Evolutionary conservation across 345 rosid genomes (phyloP), one percentile per base, ranked within the genome.

Genomic region (Populus ilicifolia): DNA sequence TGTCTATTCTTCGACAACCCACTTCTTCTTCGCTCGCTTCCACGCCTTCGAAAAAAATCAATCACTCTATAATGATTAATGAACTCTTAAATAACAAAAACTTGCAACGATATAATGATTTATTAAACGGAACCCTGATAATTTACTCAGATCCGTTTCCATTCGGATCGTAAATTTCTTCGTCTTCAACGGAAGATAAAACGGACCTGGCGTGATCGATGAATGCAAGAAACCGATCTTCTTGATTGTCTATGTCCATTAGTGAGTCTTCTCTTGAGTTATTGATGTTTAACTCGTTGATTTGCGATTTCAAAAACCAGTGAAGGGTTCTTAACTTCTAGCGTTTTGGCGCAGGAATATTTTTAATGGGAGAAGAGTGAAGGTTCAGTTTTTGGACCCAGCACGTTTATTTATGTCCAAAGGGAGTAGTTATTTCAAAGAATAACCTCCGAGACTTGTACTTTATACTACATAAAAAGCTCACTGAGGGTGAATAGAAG

Each of bases 151-250:
- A 52, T 79, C 66, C 82, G 44, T 14, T 27, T 59, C 66, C 86
- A 10, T 70, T 73, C 9, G 75, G 25, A 39, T 69, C 81, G 74
- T 27, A 62, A 14, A 62, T 75, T 18, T 54, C 81, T 67, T 25
- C 82, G 16, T 36, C 73, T 29, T 83, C 85, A 48, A 38, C 85
- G 7, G 93, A 89, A 33, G 80, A 78, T 12, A 96, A 74, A 82
- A 81, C 83, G 11, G 93, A 82, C 84, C 87, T 85, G 9, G 97
- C 91, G 70, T 86, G 88, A 72, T 91, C 97, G 71, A 96, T 75
- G 81, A 96, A 90, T 35, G 90, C 86, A n/a, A 92, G 89, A 84
- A 96, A 92, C 20, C 87, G 87, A 62, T 91, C 97, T 66, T 83
- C 88, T 69, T 65, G 70, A 33, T 70, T 67, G 75, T 82, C 89